Base-by-base conservation (phyloP, 495 filamentous ascomycete species). In the Usnea hakonensis region DNA sequence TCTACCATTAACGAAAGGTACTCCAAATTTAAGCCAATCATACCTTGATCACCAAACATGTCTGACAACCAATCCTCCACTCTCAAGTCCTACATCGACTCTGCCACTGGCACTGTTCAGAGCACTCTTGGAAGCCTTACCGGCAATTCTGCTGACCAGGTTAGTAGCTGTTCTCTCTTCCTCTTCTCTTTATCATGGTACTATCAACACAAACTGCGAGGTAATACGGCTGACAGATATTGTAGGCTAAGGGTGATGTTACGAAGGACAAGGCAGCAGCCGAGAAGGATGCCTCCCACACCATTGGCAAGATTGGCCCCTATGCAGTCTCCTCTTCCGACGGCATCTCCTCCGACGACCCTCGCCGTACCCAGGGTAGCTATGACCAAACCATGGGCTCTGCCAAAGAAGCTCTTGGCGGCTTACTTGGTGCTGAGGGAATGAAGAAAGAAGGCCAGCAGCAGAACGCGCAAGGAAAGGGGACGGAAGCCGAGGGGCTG, bases 381-480 rank as follows among this genome's bases (percentile, higher is more conserved):
- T 92, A 88, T 83, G 89, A 96, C 77, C 91, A 97, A 76, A 94
- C 88, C 44, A 65, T 91, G 43, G 93, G 93, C 60, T 83, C 89
- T 0, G 86, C 83, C 44, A 97, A 97, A 81, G 90, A 96, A 70
- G 77, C 83, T 35, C 57, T 95, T 8, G 93, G 93, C 60, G 85
- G 85, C 65, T 53, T 90, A 14, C 63, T 91, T 55, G 93, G 93
- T 62, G 82, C 82, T 62, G 87, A 94, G 76, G 79, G 71, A 52
- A 73, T 97, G 54, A 91, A 90, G 73, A 79, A 83, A 54, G 70
- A 85, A 35, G 92, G 92, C 28, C 80, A 81, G 50, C 74, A 87
- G 68, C 91, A 97, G 75, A 96, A 96, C 68, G 77, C 79, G 19
- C 78, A 86, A 56, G 93, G 93, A 36, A 88, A 94, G 76, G 83